Conservation (phyloP, 768 basidiomycete genomes). For the Rhodotorula babjevae region DNA sequence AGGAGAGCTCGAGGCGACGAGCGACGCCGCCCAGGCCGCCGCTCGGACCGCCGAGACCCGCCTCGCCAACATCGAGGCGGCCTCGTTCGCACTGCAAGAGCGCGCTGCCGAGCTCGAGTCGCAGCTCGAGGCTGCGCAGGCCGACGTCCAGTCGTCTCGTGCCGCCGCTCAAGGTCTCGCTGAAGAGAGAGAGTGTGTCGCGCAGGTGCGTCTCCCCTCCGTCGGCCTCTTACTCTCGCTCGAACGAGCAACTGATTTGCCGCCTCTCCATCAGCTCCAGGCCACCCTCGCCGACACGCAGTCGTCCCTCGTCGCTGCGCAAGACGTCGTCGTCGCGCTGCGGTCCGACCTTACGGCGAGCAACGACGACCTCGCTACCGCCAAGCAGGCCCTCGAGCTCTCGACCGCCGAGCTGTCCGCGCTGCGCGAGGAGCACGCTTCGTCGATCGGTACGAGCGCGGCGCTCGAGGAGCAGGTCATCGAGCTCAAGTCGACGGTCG, state of each 20-base stretch:
- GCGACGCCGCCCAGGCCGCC: no score
- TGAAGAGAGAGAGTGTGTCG: neutral
- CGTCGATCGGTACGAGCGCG: neutral
- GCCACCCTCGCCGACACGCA: neutral
- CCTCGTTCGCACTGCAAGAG: neutral
- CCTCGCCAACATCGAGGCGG: neutral
- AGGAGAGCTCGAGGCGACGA: neutral
- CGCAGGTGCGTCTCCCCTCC: neutral
- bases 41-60: neutral
- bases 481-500: neutral
- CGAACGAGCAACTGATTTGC: no score
- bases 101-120: neutral
- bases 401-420: neutral
- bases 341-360: neutral
- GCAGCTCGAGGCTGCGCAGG: neutral
- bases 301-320: neutral
- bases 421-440: neutral
- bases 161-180: no score
- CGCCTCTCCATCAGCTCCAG: neutral
- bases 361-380: constrained; percentile 1
- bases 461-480: neutral
- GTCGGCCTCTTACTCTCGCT: no score
- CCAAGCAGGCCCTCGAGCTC: constrained; percentile 6
- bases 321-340: neutral
- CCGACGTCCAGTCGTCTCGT: neutral